Evolutionary conservation across 345 rosid species (phyloP).

Genomic region (Eucalyptus microcorys): DNA sequence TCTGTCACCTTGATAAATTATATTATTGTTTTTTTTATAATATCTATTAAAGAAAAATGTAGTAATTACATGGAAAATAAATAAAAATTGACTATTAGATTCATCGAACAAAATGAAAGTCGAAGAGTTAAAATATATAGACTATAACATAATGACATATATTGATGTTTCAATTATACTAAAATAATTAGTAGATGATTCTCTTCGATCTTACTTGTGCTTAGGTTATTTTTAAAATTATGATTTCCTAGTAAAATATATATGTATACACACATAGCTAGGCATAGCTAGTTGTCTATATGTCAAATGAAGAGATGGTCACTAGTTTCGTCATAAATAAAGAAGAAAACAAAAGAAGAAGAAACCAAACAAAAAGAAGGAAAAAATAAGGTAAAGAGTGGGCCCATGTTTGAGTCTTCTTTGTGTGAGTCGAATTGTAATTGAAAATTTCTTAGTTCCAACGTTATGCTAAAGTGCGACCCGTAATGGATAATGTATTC

Average conservation of each 20-base stretch:
- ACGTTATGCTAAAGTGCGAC: background rate
- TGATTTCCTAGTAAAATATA: background rate
- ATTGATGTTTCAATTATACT: background rate
- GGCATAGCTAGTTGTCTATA: background rate
- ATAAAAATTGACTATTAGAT: background rate
- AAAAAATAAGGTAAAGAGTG: background rate
- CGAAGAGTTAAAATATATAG: background rate
- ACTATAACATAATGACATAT: background rate
- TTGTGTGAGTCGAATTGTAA: background rate
- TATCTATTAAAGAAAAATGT: background rate
- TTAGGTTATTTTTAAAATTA: background rate
- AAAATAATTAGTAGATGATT: background rate
- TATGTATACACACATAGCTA: background rate
- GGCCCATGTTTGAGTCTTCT: background rate
- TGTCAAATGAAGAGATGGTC: background rate
- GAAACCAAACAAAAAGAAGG: background rate
- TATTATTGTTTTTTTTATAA: too few relatives aligned
- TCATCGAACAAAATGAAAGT: background rate
- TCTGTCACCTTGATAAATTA: background rate
- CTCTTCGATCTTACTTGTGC: background rate
- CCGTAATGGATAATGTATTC: background rate
- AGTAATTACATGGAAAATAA: background rate
- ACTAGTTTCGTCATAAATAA: background rate
- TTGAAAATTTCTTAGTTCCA: background rate
- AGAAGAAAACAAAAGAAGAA: background rate